Evolutionary conservation across 2,329 filamentous ascomycete genomes (phyloP), one percentile per base, ranked within the genome.

Genomic region (Amauroascus niger): DNA sequence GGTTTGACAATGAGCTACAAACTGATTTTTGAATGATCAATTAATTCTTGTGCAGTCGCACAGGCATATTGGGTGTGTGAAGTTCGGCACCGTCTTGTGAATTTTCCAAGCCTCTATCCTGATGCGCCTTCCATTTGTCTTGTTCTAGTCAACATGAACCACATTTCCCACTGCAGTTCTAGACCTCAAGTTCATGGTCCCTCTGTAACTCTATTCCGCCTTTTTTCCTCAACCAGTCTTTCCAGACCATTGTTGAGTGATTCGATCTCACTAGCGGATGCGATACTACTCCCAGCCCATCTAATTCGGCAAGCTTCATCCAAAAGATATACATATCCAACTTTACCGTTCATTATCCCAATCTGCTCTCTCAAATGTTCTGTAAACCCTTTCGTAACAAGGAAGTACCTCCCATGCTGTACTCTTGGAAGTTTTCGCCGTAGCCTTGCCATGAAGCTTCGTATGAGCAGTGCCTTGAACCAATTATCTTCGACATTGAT

Each of bases 281-380:
- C 71, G 49, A 71, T 65, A 37, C 69, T 74, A 58, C 89, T 95
- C 3, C 87, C 93, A 0, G 91, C 93, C 93, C 93, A 98, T 54
- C 93, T 80, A 61, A 98, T 94, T 71, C 83, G 86, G 68, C 89
- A 95, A 59, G 90, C 77, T 58, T 83, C 77, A 67, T 98, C 93
- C 55, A 98, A 76, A 46, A 98, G 76, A 70, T 95, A 98, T 3
- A 90, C 85, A 71, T 96, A 97, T 35, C 90, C 91, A 32, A 96
- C 91, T 70, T 90, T 94, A 60, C 82, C 83, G 71, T 98, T 98
- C 65, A 95, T 73, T 66, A 95, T 68, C 4, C 80, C 81, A 62
- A 84, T 77, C 3, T 77, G 74, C 63, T 82, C 79, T 59, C 78
- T 75, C 39, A 83, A 71, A 16, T 73, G 67, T 47, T 81, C 77